Conservation (phyloP, 805 yeast species). For the Yarrowia porcina region DNA sequence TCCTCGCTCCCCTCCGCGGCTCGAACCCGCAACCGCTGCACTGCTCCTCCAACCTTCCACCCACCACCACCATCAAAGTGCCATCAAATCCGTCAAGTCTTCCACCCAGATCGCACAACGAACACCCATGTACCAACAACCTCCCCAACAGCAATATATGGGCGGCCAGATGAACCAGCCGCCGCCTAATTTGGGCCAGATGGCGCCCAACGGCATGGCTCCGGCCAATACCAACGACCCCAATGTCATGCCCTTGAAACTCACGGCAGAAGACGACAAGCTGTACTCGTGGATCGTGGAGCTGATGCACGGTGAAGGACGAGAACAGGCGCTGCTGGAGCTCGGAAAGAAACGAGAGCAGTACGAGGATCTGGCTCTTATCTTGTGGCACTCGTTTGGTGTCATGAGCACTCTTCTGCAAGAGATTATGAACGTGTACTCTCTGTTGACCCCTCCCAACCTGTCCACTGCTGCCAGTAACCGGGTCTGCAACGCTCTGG, state of each 20-base stretch:
- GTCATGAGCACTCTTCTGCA: constrained; percentile 89
- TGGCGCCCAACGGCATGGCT: background rate
- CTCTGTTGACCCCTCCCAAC: constrained; percentile 80
- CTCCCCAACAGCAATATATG: constrained; percentile 6
- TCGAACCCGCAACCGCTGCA: background rate
- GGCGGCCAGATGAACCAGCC: background rate
- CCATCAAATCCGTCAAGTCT: background rate
- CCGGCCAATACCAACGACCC: background rate
- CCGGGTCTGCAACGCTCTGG: constrained; percentile 93
- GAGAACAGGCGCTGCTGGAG: constrained; percentile 89
- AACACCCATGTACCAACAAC: background rate
- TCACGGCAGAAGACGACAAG: constrained; percentile 59
- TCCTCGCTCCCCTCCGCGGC: too few species aligned
- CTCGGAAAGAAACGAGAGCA: constrained; percentile 92
- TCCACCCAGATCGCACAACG: background rate
- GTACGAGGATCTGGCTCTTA: constrained; percentile 88
- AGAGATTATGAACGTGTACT: constrained; percentile 88
- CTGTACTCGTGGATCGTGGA: constrained; percentile 89
- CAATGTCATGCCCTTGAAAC: constrained; percentile 15
- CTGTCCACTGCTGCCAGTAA: constrained; percentile 83
- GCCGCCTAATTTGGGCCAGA: background rate
- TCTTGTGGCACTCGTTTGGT: constrained; percentile 93
- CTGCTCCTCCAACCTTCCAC: background rate
- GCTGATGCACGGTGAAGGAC: constrained; percentile 81
- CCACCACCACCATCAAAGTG: background rate